A percentile compares a stretch with the other conserved stretches of the same genome.
These are phyloP conservation scores for Xylaria sp. DNA, from an alignment of 2,329 filamentous ascomycete species.

Conservation along the genomic window DNA sequence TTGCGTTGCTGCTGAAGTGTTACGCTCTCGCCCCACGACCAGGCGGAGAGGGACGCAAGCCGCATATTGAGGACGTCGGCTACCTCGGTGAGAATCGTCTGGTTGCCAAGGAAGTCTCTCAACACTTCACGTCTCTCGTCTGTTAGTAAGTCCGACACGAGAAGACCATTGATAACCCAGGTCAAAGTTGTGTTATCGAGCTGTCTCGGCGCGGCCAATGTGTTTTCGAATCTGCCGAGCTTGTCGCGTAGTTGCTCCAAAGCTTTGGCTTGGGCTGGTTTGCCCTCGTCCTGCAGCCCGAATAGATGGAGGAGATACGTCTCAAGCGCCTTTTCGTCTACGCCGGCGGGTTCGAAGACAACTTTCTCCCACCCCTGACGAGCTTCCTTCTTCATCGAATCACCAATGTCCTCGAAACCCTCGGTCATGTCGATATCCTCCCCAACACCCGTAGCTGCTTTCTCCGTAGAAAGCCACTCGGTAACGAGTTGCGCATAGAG, in stretches of 20 bases:
- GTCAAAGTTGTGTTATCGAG: constrained; percentile 51
- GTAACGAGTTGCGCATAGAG: constrained; percentile 59
- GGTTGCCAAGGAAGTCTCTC: constrained; percentile 55
- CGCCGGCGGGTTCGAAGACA: constrained; percentile 54
- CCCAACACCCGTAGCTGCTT: constrained; percentile 31
- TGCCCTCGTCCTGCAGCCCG: constrained; percentile 41
- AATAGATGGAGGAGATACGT: constrained; percentile 57
- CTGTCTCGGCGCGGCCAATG: constrained; percentile 46
- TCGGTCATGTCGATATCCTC: constrained; percentile 46
- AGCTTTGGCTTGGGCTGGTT: constrained; percentile 42
- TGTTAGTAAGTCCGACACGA: constrained; percentile 56
- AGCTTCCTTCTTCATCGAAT: constrained; percentile 54
- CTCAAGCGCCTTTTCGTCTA: constrained; percentile 52
- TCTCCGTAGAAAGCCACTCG: constrained; percentile 56
- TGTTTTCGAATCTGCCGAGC: constrained; percentile 49
- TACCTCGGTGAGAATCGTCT: constrained; percentile 58
- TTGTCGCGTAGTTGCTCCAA: constrained; percentile 39
- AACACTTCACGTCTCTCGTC: constrained; percentile 55
- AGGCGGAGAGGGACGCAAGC: constrained; percentile 55
- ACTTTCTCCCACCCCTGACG: constrained; percentile 56
- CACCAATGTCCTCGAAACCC: constrained; percentile 54
- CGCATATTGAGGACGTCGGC: constrained; percentile 65
- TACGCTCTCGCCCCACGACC: constrained; percentile 59
- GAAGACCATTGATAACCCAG: constrained; percentile 56
- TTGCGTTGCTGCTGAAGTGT: constrained; percentile 57